Conservation (phyloP, 352 stramenopile species). For the Phytophthora chlamydospora region DNA sequence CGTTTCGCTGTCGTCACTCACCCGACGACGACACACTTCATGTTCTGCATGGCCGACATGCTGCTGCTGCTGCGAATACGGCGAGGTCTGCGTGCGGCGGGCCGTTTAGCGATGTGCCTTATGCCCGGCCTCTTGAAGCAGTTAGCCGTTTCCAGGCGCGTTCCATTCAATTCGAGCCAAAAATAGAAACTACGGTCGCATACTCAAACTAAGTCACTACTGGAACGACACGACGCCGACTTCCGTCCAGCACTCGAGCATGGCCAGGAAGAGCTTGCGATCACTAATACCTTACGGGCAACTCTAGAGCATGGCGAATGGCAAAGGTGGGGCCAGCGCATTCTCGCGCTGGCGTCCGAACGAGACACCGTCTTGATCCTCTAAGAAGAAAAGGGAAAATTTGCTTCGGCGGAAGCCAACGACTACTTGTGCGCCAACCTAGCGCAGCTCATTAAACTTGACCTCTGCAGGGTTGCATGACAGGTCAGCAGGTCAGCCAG, state of each 20-base stretch:
- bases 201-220: slow-evolving; percentile 34
- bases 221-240: too few relatives aligned
- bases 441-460: slow-evolving; percentile 76
- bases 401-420: too few relatives aligned
- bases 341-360: too few relatives aligned
- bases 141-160: slow-evolving; percentile 29
- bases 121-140: slow-evolving; percentile 10
- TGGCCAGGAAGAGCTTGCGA: slow-evolving; percentile 12
- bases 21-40: slow-evolving; percentile 94
- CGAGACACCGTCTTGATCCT: too few relatives aligned
- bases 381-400: too few relatives aligned
- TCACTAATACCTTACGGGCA: too few relatives aligned
- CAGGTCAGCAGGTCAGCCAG: slow-evolving; percentile 13
- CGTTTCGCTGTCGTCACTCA: slow-evolving; percentile 36
- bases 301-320: too few relatives aligned
- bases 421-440: background rate
- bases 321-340: too few relatives aligned
- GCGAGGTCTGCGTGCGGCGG: slow-evolving; percentile 4
- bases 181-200: slow-evolving; percentile 36
- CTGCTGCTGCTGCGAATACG: slow-evolving; percentile 11
- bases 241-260: slow-evolving; percentile 13
- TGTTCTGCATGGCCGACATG: slow-evolving; percentile 91
- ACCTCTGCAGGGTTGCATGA: slow-evolving; percentile 43
- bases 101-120: slow-evolving; percentile 30
- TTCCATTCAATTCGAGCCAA: slow-evolving; percentile 49